Evolutionary conservation across 129 eudicot species (phyloP).

Genomic region (Pulicaria dysenterica): DNA sequence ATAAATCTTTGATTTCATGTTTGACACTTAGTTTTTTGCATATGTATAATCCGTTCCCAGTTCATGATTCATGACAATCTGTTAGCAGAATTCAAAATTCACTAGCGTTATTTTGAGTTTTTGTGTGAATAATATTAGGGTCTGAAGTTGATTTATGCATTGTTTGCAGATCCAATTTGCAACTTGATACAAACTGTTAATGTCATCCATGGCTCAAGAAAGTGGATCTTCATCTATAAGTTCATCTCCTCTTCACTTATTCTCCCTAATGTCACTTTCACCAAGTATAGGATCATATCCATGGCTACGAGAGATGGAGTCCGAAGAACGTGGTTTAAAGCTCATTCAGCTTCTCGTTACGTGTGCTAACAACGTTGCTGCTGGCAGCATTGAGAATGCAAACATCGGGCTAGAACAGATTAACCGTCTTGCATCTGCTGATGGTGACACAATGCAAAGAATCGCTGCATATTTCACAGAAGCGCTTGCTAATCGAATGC

Average conservation of each 20-base stretch:
- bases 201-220: slow-evolving; percentile 60
- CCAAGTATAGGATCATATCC: slow-evolving; percentile 73
- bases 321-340: slow-evolving; percentile 76
- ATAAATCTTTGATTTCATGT: too few relatives aligned
- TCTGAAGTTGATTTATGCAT: too few relatives aligned
- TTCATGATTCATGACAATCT: too few relatives aligned
- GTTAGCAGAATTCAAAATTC: too few relatives aligned
- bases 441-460: slow-evolving; percentile 83
- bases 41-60: too few relatives aligned
- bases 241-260: slow-evolving; percentile 71
- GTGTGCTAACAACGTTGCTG: slow-evolving; percentile 77
- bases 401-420: slow-evolving; percentile 71
- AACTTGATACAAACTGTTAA: slow-evolving; percentile 2
- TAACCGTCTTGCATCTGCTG: slow-evolving; percentile 65
- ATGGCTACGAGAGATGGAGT: slow-evolving; percentile 63
- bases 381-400: slow-evolving; percentile 70
- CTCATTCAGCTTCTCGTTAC: slow-evolving; percentile 61
- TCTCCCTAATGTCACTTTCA: slow-evolving; percentile 70
- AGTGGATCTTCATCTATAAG: slow-evolving; percentile 66
- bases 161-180: too few relatives aligned
- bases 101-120: too few relatives aligned
- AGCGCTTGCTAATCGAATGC: slow-evolving; percentile 84
- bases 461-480: slow-evolving; percentile 84
- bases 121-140: too few relatives aligned
- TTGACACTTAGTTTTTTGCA: too few relatives aligned